Percentiles rank a stretch among this genome's conserved stretches.
These are phyloP conservation scores for Phoenix roebelenii DNA, from an alignment of 176 grass and related monocot genomes.

Conservation along the genomic window DNA sequence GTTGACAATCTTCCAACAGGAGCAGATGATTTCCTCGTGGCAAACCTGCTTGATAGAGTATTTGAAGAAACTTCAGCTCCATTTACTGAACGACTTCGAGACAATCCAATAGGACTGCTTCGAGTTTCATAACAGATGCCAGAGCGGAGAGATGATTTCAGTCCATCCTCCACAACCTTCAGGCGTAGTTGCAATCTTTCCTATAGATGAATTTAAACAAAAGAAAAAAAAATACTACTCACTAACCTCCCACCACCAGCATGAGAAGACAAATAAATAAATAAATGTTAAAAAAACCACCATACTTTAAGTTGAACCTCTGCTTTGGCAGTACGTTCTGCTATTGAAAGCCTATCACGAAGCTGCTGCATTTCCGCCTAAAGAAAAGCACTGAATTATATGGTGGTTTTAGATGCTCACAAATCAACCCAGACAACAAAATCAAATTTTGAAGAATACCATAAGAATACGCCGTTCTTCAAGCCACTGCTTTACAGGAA, in stretches of 20 bases:
- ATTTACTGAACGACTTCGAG: slow-evolving; percentile 15
- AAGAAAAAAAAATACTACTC: too few relatives aligned
- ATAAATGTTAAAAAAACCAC: not conserved
- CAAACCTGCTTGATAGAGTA: not conserved
- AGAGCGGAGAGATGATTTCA: slow-evolving; percentile 20
- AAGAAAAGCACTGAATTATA: slow-evolving; percentile 6
- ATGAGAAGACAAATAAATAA: not conserved
- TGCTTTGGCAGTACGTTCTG: slow-evolving; percentile 17
- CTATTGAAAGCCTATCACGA: slow-evolving; percentile 14
- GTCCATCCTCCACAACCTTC: slow-evolving; percentile 25
- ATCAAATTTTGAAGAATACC: slow-evolving; percentile 4
- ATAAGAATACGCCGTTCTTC: slow-evolving; percentile 13
- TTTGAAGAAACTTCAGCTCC: slow-evolving; percentile 13
- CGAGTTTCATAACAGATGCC: slow-evolving; percentile 12
- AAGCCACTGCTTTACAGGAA: slow-evolving; percentile 15
- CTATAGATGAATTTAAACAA: not conserved
- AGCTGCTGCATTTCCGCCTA: slow-evolving; percentile 22
- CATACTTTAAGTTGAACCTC: slow-evolving; percentile 16
- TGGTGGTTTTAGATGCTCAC: slow-evolving; percentile 2
- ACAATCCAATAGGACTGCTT: slow-evolving; percentile 3
- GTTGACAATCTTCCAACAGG: slow-evolving; percentile 13
- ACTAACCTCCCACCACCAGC: too few relatives aligned
- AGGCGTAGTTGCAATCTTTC: slow-evolving; percentile 19
- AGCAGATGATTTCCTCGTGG: slow-evolving; percentile 10
- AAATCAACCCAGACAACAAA: not conserved